Base-by-base conservation (phyloP, 202 grass and related monocot genomes). In the Elaeis oleifera region DNA sequence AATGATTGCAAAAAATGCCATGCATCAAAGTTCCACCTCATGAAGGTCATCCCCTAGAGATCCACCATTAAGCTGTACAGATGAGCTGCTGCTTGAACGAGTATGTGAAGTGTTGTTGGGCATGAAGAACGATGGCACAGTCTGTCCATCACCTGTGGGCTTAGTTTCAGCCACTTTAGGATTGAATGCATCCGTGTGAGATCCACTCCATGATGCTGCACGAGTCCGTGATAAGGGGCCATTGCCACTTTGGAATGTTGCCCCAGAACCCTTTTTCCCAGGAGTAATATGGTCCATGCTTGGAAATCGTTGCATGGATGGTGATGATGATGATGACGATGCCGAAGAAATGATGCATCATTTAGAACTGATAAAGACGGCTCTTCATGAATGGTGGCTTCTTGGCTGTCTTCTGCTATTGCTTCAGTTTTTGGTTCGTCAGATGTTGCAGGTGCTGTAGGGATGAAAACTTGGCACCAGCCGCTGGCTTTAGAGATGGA, bases 401-500 rank as follows among this genome's bases (percentile, higher is more conserved):
- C 92, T 50, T 77, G 60, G 17, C 57, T 73, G 61, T 50, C 62
- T 67, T 89, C 80, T 6, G 49, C 39, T 26, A 82, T 59, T 75
- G 81, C 67, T 54, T 67, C 60, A 63, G 79, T 53, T 25, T 64
- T 73, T 64, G 74, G 64, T 31, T 89, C 80, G 2, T 82, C 66
- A 32, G 69, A 24, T 11, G 29, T 56, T 20, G 56, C 75, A 44
- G 80, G 53, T 19, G 54, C 75, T 11, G 78, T 72, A 3, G 95
- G 88, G 60, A 99, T 55, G 55, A 99, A 99, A 99, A 94, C 51
- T 84, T 89, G 50, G 95, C 89, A 64, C 83, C 73, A 56, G 63
- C 71, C 17, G 80, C 51, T 51, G 83, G 78, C 55, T 87, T 80
- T 50, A 77, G 25, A 55, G 73, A 70, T 0, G 85, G 80, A 15